Percentiles rank a stretch among this genome's conserved stretches.
phyloP scores from a whole-genome alignment of 371 early-diverging fungal genomes.

The Basidiobolus heterosporus region DNA sequence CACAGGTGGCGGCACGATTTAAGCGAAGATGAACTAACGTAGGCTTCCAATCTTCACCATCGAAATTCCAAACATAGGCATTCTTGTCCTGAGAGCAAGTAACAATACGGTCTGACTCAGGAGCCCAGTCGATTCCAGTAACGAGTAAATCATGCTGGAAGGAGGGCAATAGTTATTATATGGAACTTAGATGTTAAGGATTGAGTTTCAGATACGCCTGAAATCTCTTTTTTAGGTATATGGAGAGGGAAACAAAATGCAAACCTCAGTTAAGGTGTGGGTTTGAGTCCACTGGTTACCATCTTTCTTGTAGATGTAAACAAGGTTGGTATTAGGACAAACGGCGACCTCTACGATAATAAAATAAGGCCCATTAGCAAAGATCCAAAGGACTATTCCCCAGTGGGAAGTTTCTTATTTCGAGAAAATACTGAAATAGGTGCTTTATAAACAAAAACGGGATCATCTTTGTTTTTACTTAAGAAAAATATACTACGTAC shows the following conservation, averaged over 20 bases:
- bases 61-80: conserved; percentile 91
- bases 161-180: too few relatives aligned
- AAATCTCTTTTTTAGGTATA: too few relatives aligned
- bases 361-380: background rate
- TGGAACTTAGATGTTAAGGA: too few relatives aligned
- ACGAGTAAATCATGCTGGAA: conserved; percentile 93
- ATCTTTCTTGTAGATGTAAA: conserved; percentile 62
- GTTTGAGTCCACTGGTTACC: conserved; percentile 38
- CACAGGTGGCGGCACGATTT: conserved; percentile 90
- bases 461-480: background rate
- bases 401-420: background rate
- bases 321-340: conserved; percentile 76
- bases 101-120: conserved; percentile 84
- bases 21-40: conserved; percentile 85
- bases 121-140: conserved; percentile 92
- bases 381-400: background rate
- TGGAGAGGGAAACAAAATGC: too few relatives aligned
- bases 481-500: conserved; percentile 21
- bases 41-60: conserved; percentile 68
- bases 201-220: too few relatives aligned
- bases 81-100: conserved; percentile 96
- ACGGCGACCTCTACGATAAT: conserved; percentile 69
- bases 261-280: conserved; percentile 61
- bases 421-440: background rate
- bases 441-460: background rate